A percentile compares a stretch with the other conserved stretches of the same genome.
phyloP scores from a whole-genome alignment of 176 grass and related monocot genomes.

The Cymbopogon citratus region DNA sequence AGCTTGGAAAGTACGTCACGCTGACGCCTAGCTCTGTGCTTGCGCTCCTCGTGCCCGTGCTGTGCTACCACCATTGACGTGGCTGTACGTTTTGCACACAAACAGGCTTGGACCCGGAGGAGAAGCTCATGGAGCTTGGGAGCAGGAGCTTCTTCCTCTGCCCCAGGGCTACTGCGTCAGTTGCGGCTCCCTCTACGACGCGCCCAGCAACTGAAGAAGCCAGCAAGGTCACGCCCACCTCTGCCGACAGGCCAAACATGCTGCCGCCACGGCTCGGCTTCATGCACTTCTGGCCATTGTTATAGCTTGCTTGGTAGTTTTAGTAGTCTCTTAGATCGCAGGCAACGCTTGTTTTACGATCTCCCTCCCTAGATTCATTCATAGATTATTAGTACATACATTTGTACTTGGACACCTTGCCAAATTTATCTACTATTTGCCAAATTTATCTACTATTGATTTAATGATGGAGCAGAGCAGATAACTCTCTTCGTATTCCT shows the following conservation, averaged over 20 bases:
- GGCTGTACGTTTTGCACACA: background rate
- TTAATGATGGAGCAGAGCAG: too few relatives aligned
- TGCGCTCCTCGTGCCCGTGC: background rate
- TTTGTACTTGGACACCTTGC: background rate
- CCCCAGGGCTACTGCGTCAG: slow-evolving; percentile 19
- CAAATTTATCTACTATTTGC: background rate
- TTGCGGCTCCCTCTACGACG: background rate
- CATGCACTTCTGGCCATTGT: slow-evolving; percentile 38
- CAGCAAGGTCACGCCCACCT: background rate
- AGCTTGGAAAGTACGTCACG: slow-evolving; percentile 62
- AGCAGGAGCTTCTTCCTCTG: slow-evolving; percentile 91
- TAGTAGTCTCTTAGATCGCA: background rate
- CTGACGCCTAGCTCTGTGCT: background rate
- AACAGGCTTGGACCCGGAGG: slow-evolving; percentile 52
- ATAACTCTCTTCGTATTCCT: too few relatives aligned
- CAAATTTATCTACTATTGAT: too few relatives aligned
- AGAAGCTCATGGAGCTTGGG: slow-evolving; percentile 52
- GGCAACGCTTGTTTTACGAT: too few relatives aligned
- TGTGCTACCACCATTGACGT: background rate
- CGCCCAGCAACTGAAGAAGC: slow-evolving; percentile 6
- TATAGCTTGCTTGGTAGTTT: background rate
- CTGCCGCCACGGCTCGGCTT: slow-evolving; percentile 23
- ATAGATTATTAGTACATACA: background rate
- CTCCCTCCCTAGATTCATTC: too few relatives aligned
- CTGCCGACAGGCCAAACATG: background rate